Evolutionary conservation across 108 stramenopile genomes (phyloP), one percentile per base, ranked within the genome.

Genomic region (Cylindrotheca fusiformis): DNA sequence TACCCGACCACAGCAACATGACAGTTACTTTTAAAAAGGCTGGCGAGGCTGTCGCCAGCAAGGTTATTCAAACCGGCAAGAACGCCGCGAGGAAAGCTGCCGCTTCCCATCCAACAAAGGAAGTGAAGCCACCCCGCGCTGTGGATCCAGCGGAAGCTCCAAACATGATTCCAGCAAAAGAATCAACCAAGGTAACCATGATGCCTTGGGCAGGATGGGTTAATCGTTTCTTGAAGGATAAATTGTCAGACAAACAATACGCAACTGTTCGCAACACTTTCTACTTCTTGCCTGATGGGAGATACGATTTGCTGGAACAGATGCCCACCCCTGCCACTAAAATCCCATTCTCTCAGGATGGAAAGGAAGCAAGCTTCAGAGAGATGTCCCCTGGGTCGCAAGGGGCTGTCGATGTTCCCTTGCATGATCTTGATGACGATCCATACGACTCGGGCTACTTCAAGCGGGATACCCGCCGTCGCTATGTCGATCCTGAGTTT

Each of bases 121-220:
- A 61, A 33, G 44, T 72, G 29, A 54, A 44, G n/a, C 21, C 41
- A 10, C 77, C 77, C 31, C 80, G 80, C 18, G 77, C 84, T 21
- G 75, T 82, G 8, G 48, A 63, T 23, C 58, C 29, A 6, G 75
- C 70, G 25, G 84, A 81, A 59, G 80, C 83, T 46, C 72, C 74
- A 19, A 30, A n/a, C 41, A 67, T 83, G 20, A 54, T 64, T 32
- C 78, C 78, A n/a, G 65, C 74, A 20, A 52, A 55, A 25, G 73
- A 72, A 55, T 69, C 72, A 8, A 67, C 86, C 19, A 82, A 80
- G 50, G 68, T 71, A 30, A 75, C 86, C 64, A 78, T 87, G 86
- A 86, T 90, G 86, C 93, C 93, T 18, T 94, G 93, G 93, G 79
- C 74, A 53, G 90, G 90, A 31, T 94, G 90, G 90, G 60, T 91